Evolutionary conservation across 306 rosid species (phyloP), one percentile per base, ranked within the genome.

Genomic region (Trifolium pratense): DNA sequence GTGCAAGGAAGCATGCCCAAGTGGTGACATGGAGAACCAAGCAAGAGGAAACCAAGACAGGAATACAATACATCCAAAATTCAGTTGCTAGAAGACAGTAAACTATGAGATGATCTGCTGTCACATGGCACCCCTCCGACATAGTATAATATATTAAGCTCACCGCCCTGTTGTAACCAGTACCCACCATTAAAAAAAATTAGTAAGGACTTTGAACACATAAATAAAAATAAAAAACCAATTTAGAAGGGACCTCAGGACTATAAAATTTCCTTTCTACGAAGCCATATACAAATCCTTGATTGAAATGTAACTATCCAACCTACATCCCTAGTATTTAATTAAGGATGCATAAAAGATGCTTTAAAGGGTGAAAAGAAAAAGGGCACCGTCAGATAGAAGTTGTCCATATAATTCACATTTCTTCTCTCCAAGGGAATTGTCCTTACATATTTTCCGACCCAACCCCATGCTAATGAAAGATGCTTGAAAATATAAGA

Each of bases 41-140:
- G 79, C 82, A 86, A 82, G 85, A 87, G 89, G 89, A 82, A 85
- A 86, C 96, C 80, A 71, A 85, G 89, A 83, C 88, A 86, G 84
- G 86, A 74, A 84, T 76, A 43, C 56, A 74, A 84, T 76, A 43
- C 56, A 87, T 75, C 79, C 87, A 76, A 78, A 72, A 82, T 67
- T 86, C 80, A 75, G 92, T 77, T 15, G 81, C 89, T 61, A 79
- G 78, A 80, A 73, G 77, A 83, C 81, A 84, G 81, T 74, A 82
- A 86, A 82, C 65, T 75, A 86, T 77, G 81, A 70, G 88, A 86
- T 80, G 79, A 84, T 81, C 80, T 66, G 66, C 87, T 78, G 89
- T 91, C 92, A 86, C 79, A 57, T 88, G 86, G 90, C 86, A 70
- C 78, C 81, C 87, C 85, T 84, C 92, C 85, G 61, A 80, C 78